Conservation (phyloP, 371 early-diverging fungal genomes). For the Fennellomyces sp. region DNA sequence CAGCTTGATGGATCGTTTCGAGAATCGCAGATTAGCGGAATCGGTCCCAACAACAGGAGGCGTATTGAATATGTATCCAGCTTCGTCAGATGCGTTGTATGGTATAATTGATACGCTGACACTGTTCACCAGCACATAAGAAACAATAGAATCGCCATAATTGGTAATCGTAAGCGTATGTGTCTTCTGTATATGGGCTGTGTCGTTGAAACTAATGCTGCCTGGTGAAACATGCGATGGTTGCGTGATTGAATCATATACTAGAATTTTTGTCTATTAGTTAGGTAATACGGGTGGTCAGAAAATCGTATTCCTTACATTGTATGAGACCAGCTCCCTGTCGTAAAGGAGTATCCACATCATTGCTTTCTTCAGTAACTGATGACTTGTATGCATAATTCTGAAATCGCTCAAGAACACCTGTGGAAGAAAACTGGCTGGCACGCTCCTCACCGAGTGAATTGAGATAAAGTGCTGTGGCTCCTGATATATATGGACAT, state of each 20-base stretch:
- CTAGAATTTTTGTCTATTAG: slow-evolving; percentile 1
- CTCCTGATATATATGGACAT: slow-evolving; percentile 68
- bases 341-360: slow-evolving; percentile 31
- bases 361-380: slow-evolving; percentile 43
- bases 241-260: slow-evolving; percentile 57
- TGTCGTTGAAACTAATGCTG: slow-evolving; percentile 72
- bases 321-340: slow-evolving; percentile 78
- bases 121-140: neutral
- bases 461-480: slow-evolving; percentile 59
- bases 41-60: slow-evolving; percentile 14
- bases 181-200: slow-evolving; percentile 24
- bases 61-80: neutral
- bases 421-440: neutral
- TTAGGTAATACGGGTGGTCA: neutral
- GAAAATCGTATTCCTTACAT: slow-evolving; percentile 20
- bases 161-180: slow-evolving; percentile 58
- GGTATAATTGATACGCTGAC: slow-evolving; percentile 10
- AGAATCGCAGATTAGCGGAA: slow-evolving; percentile 29
- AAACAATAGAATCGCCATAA: slow-evolving; percentile 23
- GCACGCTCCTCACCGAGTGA: slow-evolving; percentile 6
- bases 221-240: slow-evolving; percentile 63
- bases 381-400: slow-evolving; percentile 46
- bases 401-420: slow-evolving; percentile 41
- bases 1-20: slow-evolving; percentile 30
- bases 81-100: neutral